Percentiles rank a stretch among this genome's conserved stretches.
These are phyloP conservation scores for Apiospora kogelbergensis DNA, from an alignment of 2,329 filamentous ascomycete genomes.

Conservation along the genomic window DNA sequence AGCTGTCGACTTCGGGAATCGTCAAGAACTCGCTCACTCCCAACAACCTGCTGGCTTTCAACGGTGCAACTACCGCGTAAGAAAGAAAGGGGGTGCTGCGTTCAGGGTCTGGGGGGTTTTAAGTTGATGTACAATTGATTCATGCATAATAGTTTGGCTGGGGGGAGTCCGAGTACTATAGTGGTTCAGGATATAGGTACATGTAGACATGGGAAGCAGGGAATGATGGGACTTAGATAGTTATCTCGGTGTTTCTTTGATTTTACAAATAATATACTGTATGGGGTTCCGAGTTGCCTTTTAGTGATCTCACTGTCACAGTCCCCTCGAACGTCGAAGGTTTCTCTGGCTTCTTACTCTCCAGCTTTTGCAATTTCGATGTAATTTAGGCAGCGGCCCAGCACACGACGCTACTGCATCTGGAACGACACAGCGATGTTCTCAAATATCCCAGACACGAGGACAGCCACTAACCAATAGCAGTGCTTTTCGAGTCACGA, in stretches of 20 bases:
- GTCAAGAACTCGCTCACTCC: slow-evolving; percentile 20
- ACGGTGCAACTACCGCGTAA: slow-evolving; percentile 15
- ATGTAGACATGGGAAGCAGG: not conserved
- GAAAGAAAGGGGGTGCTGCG: not conserved
- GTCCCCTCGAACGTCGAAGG: not conserved
- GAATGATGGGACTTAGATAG: not conserved
- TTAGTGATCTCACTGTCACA: not conserved
- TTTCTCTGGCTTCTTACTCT: not conserved
- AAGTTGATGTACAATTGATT: not conserved
- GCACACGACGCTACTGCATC: not conserved
- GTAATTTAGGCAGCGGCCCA: not conserved
- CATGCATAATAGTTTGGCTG: not conserved
- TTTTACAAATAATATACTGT: not conserved
- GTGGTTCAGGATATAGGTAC: not conserved
- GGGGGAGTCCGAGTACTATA: not conserved
- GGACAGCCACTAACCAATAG: not conserved
- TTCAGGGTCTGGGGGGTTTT: not conserved
- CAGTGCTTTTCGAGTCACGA: not conserved
- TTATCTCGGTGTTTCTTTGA: not conserved
- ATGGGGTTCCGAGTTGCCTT: not conserved
- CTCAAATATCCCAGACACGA: not conserved
- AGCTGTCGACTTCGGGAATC: slow-evolving; percentile 21
- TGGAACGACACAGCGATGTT: not conserved
- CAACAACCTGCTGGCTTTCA: slow-evolving; percentile 26
- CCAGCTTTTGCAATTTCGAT: not conserved